Evolutionary conservation across 257 asterid genomes (phyloP), one percentile per base, ranked within the genome.

Genomic region (Solanum virginianum): DNA sequence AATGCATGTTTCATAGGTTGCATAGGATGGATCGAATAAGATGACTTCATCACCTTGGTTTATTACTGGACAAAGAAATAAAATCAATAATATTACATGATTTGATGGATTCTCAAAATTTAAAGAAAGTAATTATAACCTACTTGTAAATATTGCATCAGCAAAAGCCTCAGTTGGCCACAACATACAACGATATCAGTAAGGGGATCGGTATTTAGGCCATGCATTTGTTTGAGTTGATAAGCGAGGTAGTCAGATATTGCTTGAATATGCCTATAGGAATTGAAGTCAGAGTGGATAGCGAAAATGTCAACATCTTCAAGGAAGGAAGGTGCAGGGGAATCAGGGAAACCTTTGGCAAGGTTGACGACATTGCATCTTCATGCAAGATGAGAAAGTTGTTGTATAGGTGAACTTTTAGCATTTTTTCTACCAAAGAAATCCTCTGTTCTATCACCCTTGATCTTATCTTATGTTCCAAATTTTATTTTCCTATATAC

Each of bases 101-200:
- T 56, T 56, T 56, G 41, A 75, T 32, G 36, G 36, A 32, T 65
- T 65, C 74, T 16, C 16, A 56, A 18, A 56, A 56, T 17, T 22
- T 24, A 85, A 77, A 36, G 10, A 86, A 24, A 47, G 66, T 26
- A 24, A 74, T 49, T 55, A n/a, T 16, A 55, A 47, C 39, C 83
- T 93, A 94, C 99, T 87, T 68, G 98, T 95, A 71, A 95, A 92
- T 88, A 93, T 91, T 32, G 99, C 57, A 3, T 98, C 96, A 29
- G 98, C 96, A 89, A 95, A 92, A 43, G 99, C 97, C 94, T 92
- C 99, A 0, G 99, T 88, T 94, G 99, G 41, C 99, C 99, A 69
- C 99, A 95, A 80, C 97, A 92, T 51, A 95, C 86, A 60, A 92
- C 98, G 20, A 95, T 77, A 83, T 94, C 98, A 32, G 90, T 88